Evolutionary conservation across 2,329 filamentous ascomycete species (phyloP).

Genomic region (Arthrocladium fulminans): DNA sequence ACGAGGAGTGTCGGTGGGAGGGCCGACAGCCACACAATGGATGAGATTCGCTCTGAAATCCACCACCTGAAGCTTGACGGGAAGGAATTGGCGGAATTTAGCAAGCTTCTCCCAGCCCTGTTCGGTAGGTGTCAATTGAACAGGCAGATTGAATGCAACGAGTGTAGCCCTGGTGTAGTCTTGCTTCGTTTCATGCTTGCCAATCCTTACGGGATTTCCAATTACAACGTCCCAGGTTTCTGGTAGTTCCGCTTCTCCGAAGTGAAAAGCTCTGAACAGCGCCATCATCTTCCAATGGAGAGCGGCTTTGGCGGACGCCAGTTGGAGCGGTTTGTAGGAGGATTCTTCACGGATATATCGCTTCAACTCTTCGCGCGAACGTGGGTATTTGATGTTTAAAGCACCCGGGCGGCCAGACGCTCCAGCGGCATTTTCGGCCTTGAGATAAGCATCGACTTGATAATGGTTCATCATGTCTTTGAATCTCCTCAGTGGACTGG

Average conservation of each 20-base stretch:
- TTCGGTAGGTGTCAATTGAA: slow-evolving; percentile 6
- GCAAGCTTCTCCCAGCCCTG: slow-evolving; percentile 15
- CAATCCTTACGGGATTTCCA: background rate
- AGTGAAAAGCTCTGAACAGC: slow-evolving; percentile 51
- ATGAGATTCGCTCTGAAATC: slow-evolving; percentile 5
- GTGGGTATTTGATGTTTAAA: slow-evolving; percentile 37
- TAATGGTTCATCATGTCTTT: slow-evolving; percentile 54
- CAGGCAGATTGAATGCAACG: slow-evolving; percentile 11
- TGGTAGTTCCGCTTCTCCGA: slow-evolving; percentile 44
- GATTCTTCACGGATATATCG: slow-evolving; percentile 37
- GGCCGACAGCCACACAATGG: slow-evolving; percentile 3
- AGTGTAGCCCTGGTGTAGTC: slow-evolving; percentile 5
- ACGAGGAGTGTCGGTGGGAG: slow-evolving; percentile 1
- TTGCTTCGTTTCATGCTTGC: background rate
- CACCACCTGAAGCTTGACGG: slow-evolving; percentile 17
- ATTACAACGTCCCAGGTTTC: slow-evolving; percentile 25
- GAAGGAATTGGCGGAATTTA: slow-evolving; percentile 12
- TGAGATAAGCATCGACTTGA: slow-evolving; percentile 55
- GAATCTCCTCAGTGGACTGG: slow-evolving; percentile 53
- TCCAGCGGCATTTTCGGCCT: slow-evolving; percentile 40
- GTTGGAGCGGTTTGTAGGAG: slow-evolving; percentile 27
- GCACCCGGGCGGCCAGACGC: slow-evolving; percentile 25
- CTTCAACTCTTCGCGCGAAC: slow-evolving; percentile 40
- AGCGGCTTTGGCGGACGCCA: slow-evolving; percentile 19
- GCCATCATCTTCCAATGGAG: slow-evolving; percentile 44